Evolutionary conservation across 2,329 filamentous ascomycete species (phyloP).

Genomic region (Alternaria conjuncta): DNA sequence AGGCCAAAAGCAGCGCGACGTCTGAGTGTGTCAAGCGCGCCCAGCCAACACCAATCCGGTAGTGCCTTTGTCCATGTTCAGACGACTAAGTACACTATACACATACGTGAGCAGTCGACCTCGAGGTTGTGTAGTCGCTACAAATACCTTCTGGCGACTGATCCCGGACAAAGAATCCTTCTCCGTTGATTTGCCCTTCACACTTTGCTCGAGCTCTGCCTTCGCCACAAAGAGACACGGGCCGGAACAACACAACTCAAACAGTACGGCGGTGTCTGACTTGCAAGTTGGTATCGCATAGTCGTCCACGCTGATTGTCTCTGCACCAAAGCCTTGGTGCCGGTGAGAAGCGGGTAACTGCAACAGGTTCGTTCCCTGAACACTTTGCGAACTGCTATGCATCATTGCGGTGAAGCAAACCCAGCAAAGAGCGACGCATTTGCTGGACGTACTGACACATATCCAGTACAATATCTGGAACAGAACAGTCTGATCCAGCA

Average conservation of each 20-base stretch:
- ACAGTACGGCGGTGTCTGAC: conserved; percentile 41
- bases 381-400: conserved; percentile 38
- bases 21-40: conserved; percentile 40
- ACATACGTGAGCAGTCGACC: conserved; percentile 44
- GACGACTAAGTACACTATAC: conserved; percentile 39
- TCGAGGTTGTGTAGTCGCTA: conserved; percentile 44
- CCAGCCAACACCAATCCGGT: conserved; percentile 47
- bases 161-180: conserved; percentile 47
- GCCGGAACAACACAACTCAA: conserved; percentile 42
- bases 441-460: conserved; percentile 33
- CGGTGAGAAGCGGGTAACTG: conserved; percentile 44
- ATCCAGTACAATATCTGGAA: conserved; percentile 26
- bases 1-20: conserved; percentile 44
- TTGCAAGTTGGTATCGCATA: conserved; percentile 22
- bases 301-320: conserved; percentile 37
- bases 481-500: conserved; percentile 12
- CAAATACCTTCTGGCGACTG: conserved; percentile 48
- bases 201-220: conserved; percentile 32
- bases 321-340: conserved; percentile 25
- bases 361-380: conserved; percentile 43
- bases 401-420: conserved; percentile 45
- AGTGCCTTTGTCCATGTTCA: conserved; percentile 51
- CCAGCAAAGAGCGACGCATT: conserved; percentile 23
- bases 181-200: conserved; percentile 42
- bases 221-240: conserved; percentile 43